Conservation (phyloP, 768 basidiomycete genomes). For the Nidularia sp. region DNA sequence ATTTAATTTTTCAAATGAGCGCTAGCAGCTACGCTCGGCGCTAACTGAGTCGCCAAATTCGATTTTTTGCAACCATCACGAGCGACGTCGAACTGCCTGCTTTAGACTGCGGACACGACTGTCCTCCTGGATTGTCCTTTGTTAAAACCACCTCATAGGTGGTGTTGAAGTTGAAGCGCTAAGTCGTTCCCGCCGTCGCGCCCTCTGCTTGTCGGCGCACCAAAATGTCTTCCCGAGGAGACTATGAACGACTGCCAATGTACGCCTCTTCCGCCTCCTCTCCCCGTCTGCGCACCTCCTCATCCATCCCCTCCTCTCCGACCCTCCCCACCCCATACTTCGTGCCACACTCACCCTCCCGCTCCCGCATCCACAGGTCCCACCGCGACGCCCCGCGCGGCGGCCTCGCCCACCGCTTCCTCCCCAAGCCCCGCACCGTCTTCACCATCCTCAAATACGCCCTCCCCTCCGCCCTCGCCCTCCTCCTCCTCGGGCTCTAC, state of each 20-base stretch:
- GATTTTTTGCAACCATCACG: too few species aligned
- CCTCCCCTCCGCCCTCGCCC: constrained; percentile 29
- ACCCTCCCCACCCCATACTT: constrained; percentile 9
- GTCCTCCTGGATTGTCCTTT: too few species aligned
- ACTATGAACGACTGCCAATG: constrained; percentile 49
- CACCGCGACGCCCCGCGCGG: constrained; percentile 18
- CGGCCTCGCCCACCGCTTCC: constrained; percentile 10
- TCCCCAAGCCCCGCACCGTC: constrained; percentile 31
- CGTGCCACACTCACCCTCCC: constrained; percentile 6
- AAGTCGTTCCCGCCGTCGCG: too few species aligned
- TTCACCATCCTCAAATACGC: constrained; percentile 38
- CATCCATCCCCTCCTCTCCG: constrained; percentile 4
- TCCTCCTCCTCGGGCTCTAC: constrained; percentile 45
- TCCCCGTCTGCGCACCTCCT: constrained; percentile 20
- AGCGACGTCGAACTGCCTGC: too few species aligned
- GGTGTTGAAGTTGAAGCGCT: too few species aligned
- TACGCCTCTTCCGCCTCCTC: constrained; percentile 31
- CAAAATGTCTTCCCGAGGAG: constrained; percentile 28
- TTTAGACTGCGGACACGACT: too few species aligned
- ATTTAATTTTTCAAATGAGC: too few species aligned
- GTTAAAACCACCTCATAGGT: too few species aligned
- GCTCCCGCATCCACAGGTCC: constrained; percentile 15
- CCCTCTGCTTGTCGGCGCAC: neutral
- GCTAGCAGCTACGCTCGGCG: too few species aligned
- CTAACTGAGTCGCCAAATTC: too few species aligned